Base-by-base conservation (phyloP, 441 rosid genomes). In the Jatropha multifida region DNA sequence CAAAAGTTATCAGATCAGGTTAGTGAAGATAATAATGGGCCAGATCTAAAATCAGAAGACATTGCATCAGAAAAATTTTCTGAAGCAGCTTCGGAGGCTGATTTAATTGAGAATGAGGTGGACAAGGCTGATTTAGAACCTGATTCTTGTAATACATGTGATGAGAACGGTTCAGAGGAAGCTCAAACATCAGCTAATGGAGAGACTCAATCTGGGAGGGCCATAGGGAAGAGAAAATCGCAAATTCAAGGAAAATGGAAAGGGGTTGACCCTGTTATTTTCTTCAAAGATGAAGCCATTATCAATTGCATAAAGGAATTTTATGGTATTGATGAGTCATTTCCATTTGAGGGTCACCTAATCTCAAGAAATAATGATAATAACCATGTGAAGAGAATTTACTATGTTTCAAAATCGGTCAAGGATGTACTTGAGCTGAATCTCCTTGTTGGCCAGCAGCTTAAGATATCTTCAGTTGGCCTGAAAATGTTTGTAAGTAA, bases 401-500 rank as follows among this genome's bases (percentile, higher is more conserved):
- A 96, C 88, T 94, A 94, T 55, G 84, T 96, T 76, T 94, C 97
- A 3, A 89, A 83, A 79, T 90, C 98, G 2, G 92, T 94, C 55
- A 96, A 88, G 84, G 86, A 91, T 77, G 90, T 86, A 78, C 89
- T 94, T 59, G 90, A 90, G 77, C 87, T 92, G 69, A 96, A 96
- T 82, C 85, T 86, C 78, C 83, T 70, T 51, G 92, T 81, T 63
- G 96, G 94, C 55, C 90, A 91, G 86, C 93, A 85, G 83, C 90
- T 96, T 49, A 96, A 96, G 88, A 88, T 96, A 27, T 81, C 98
- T 68, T 96, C 98, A 32, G 86, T 96, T 8, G 98, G 99, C 82
- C 81, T 94, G 77, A 91, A 96, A 86, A 92, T 94, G 94, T 96
- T 96, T 94, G 98, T 92, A 85, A 91, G 98, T 87, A 76, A 70